A percentile compares a stretch with the other conserved stretches of the same genome.
Evolutionary conservation across 345 rosid genomes (phyloP).

Genomic region (Bruguiera sexangula): DNA sequence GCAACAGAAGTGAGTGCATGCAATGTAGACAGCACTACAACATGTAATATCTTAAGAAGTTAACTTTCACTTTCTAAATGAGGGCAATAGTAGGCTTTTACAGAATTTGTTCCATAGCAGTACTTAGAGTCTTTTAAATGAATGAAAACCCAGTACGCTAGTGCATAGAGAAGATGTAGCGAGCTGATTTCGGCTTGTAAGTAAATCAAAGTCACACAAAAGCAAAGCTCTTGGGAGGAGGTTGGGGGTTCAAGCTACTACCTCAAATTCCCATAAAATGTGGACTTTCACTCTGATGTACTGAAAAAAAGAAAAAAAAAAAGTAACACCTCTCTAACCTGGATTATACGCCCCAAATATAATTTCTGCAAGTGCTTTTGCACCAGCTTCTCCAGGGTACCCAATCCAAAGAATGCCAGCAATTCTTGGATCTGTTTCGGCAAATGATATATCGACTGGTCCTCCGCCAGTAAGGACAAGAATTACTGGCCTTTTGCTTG

Average conservation of each 20-base stretch:
- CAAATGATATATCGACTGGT: conserved; percentile 80
- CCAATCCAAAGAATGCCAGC: conserved; percentile 89
- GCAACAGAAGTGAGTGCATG: background rate
- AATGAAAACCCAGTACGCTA: too few relatives aligned
- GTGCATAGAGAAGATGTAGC: too few relatives aligned
- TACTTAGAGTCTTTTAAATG: too few relatives aligned
- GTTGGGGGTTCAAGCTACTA: too few relatives aligned
- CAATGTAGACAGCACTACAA: too few relatives aligned
- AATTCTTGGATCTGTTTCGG: conserved; percentile 49
- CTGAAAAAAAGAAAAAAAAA: background rate
- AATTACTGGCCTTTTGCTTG: conserved; percentile 64
- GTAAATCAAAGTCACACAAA: too few relatives aligned
- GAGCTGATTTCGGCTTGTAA: too few relatives aligned
- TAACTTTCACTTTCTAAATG: too few relatives aligned
- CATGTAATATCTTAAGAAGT: too few relatives aligned
- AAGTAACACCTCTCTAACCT: conserved; percentile 39
- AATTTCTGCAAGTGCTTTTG: conserved; percentile 73
- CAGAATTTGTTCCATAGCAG: too few relatives aligned
- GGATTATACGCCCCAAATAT: conserved; percentile 84
- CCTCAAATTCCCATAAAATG: background rate
- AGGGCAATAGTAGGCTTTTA: too few relatives aligned
- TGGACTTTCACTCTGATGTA: background rate
- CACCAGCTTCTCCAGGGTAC: conserved; percentile 92
- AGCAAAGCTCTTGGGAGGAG: too few relatives aligned
- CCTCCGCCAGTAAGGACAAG: conserved; percentile 95